phyloP scores from a whole-genome alignment of 805 yeast genomes.

The Komagataella populi region DNA sequence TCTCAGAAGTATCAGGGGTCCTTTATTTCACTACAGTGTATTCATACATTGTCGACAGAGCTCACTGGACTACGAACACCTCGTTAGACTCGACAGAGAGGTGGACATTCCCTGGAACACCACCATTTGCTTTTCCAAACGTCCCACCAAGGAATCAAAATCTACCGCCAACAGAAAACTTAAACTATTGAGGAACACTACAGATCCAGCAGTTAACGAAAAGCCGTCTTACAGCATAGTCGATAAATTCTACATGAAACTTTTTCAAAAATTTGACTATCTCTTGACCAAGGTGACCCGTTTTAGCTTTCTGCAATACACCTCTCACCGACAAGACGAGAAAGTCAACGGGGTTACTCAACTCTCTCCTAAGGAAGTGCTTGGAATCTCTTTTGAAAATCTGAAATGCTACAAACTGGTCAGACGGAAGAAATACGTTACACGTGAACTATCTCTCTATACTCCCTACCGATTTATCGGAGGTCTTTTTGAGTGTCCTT shows the following conservation, averaged over 20 bases:
- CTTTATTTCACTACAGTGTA: constrained; percentile 27
- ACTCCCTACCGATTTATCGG: constrained; percentile 52
- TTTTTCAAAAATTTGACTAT: neutral
- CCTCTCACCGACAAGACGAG: constrained; percentile 1
- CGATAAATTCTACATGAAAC: neutral
- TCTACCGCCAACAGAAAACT: neutral
- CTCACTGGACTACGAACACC: constrained; percentile 25
- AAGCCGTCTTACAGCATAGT: neutral
- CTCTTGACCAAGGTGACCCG: neutral
- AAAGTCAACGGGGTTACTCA: neutral
- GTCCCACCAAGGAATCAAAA: constrained; percentile 7
- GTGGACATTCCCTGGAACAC: constrained; percentile 34
- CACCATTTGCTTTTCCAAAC: constrained; percentile 30
- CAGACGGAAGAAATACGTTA: constrained; percentile 39
- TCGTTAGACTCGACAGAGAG: constrained; percentile 16
- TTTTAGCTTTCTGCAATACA: neutral
- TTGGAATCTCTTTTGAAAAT: constrained; percentile 5
- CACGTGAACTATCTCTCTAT: constrained; percentile 28
- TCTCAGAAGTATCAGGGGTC: constrained; percentile 21
- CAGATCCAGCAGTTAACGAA: neutral
- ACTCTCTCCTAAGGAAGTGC: neutral
- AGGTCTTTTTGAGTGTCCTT: constrained; percentile 40
- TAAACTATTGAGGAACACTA: neutral
- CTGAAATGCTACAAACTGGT: constrained; percentile 42
- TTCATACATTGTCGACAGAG: constrained; percentile 43